Base-by-base conservation (phyloP, 805 yeast species). In the Myxozyma melibiosi region DNA sequence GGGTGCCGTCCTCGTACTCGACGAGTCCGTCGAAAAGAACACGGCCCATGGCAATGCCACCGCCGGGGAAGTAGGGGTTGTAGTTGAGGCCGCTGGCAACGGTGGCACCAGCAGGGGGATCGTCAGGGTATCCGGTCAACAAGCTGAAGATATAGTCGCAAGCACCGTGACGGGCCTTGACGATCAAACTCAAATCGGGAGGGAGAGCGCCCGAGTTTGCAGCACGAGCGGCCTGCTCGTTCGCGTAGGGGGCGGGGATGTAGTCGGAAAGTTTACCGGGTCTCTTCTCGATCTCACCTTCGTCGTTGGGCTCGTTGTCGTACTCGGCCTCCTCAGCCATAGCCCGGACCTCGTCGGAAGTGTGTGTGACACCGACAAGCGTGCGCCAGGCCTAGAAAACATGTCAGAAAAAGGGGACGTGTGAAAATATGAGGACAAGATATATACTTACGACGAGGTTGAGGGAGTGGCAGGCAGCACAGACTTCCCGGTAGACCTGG, bases 31-130 rank as follows among this genome's bases (percentile, higher is more conserved):
- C 99, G 68, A 91, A 94, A 75, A 94, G 81, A 58, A 92, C 98
- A 80, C 99, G 88, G 73, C 89, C 98, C 99, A 94, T 94, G 68
- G 97, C 99, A 80, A 94, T 92, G 41, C 97, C 82, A 66, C 99
- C 98, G 78, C 98, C 98, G 74, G 99, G 98, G 96, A 94, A 94
- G 82, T 94, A 94, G 71, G 99, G 99, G 83, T 94, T 94, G 80
- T 94, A 94, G 85, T 94, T 94, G 62, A 96, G 76, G 65, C 99
- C 99, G 62, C 89, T 87, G 58, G 98, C 95, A 69, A 94, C 80
- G 51, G 75, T 81, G 60, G 89, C 97, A 80, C 99, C 58, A 31
- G 97, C 98, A 67, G 99, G 99, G 61, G 96, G 88, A 63, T 94
- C 98, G 46, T 94, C 99, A 70, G 98, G 98, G 81, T 94, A 94